phyloP scores from a whole-genome alignment of 495 filamentous ascomycete species.

The Stereocaulon alpinum region DNA sequence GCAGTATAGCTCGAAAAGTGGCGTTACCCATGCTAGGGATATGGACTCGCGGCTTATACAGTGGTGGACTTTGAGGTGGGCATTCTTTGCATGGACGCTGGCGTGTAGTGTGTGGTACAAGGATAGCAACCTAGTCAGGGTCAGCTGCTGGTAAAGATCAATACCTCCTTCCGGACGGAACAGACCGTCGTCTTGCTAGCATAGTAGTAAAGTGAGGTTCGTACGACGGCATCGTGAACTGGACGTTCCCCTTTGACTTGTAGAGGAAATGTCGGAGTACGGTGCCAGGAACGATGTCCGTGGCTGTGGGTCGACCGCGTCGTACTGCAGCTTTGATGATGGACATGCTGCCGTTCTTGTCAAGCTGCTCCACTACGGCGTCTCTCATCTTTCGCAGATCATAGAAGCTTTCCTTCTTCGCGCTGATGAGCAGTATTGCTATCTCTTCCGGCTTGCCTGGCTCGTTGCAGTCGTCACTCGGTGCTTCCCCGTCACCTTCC shows the following conservation, averaged over 20 bases:
- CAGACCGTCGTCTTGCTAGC: constrained; percentile 46
- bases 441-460: constrained; percentile 56
- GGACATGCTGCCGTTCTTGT: constrained; percentile 62
- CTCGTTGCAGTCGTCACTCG: constrained; percentile 29
- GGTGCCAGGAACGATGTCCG: constrained; percentile 69
- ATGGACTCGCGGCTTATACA: constrained; percentile 60
- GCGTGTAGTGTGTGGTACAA: constrained; percentile 79
- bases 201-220: constrained; percentile 57
- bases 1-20: constrained; percentile 86
- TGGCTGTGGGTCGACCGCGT: constrained; percentile 56
- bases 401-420: constrained; percentile 87
- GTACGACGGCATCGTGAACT: constrained; percentile 84
- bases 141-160: background rate
- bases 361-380: constrained; percentile 61
- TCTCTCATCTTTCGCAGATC: constrained; percentile 79
- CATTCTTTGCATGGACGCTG: constrained; percentile 70
- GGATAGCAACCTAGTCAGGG: constrained; percentile 53
- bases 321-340: constrained; percentile 63
- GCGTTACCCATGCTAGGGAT: constrained; percentile 82
- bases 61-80: constrained; percentile 77
- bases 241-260: constrained; percentile 85
- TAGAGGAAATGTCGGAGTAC: constrained; percentile 85
- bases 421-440: constrained; percentile 85
- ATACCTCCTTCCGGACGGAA: too few species aligned
- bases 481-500: constrained; percentile 28